Base-by-base conservation (phyloP, 495 filamentous ascomycete species). In the Hypoxylon subgilvum region DNA sequence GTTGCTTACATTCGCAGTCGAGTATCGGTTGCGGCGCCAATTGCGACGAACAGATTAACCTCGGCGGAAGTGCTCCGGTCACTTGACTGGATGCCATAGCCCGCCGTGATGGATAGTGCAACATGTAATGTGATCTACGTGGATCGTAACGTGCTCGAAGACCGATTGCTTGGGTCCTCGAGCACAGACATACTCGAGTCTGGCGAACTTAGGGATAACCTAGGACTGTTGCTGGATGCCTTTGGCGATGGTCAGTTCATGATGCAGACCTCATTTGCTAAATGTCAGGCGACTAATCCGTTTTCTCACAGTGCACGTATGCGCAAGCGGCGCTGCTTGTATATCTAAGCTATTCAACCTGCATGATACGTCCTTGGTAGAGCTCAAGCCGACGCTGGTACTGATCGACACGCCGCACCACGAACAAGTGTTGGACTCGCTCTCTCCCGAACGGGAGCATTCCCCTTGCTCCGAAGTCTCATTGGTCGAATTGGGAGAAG, bases 51-150 rank as follows among this genome's bases (percentile, higher is more conserved):
- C 55, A 46, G 23, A 31, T 30, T 35, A 34, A 57, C 49, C 61
- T 69, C 71, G 76, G 73, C 64, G 67, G 71, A 75, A 71, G 75
- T 68, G 74, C 67, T 73, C 75, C 74, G 56, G 76, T 79, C 76
- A 70, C 69, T 68, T 73, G 76, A 74, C 76, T 75, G 75, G 74
- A 70, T 73, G 76, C 72, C 74, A 69, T 67, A 65, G 51, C 49
- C 63, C 61, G 66, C 63, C 71, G 75, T 66, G 52, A 88, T 89
- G 86, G 88, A 90, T 72, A 77, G 79, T 72, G 79, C 84, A 64
- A 76, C 83, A 57, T 92, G 87, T 75, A 86, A 88, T 75, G 85
- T 90, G 54, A 86, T 94, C 60, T 94, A 92, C 70, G 89, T 94
- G 54, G 88, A 94, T 74, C 86, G 86, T 68, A 83, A 84, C 44